Evolutionary conservation across 2,329 filamentous ascomycete species (phyloP), one percentile per base, ranked within the genome.

Genomic region (Rachicladosporium sp.): DNA sequence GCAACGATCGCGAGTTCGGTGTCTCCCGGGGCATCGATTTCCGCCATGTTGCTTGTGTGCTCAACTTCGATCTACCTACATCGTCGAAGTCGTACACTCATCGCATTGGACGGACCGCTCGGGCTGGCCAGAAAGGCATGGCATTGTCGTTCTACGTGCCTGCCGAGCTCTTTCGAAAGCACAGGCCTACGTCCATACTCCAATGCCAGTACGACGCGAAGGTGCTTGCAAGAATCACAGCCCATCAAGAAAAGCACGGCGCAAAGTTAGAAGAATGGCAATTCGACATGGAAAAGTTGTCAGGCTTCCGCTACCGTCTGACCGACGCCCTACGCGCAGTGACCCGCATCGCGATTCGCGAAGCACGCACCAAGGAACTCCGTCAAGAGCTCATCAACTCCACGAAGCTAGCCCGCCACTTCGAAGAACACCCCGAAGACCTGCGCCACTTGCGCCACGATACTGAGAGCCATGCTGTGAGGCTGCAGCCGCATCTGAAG

Each of bases 11-110:
- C 47, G 91, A 98, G 55, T 98, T 91, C 54, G 88, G 91, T 11
- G 81, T 98, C n/a, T 89, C 88, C 8, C 77, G 91, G 52, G 91
- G 89, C 42, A 93, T 98, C 51, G 91, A 98, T 62, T 98, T 98
- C 68, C 81, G 91, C 54, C 89, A 95, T 55, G 88, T 98, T 40
- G 79, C 86, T 3, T 87, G 84, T 46, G 88, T 98, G 15, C 77
- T 98, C 58, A 98, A 98, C 66, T 98, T 98, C 60, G 91, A 98
- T 61, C 78, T 98, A 10, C 91, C 91, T 1, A 76, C 78, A 10
- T 82, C 80, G 6, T 81, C 86, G 30, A 93, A 86, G 58, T 93
- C 86, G 6, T 98, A 98, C 62, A 93, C 84, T n/a, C 91, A 98
- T 63, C 80, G 91, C 39, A 93, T 98, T 53, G 91, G 91, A 27